Base-by-base conservation (phyloP, 2,329 filamentous ascomycete species). In the Emergomyces pasteurianus region DNA sequence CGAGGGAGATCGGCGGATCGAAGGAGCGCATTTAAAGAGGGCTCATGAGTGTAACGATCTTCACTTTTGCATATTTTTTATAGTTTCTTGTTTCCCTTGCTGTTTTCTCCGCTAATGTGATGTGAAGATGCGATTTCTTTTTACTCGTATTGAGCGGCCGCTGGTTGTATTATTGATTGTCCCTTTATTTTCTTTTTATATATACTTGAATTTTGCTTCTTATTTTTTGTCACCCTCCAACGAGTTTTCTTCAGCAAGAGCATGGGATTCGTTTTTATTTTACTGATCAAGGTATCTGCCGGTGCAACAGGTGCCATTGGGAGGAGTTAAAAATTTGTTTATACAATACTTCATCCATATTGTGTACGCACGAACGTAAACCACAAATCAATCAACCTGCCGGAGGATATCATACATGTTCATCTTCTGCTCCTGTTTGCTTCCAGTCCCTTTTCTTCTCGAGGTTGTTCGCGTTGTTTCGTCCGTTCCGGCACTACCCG, bases 1-100 rank as follows among this genome's bases (percentile, higher is more conserved):
- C 23, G 54, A 23, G 56, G 36, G 21, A 59, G 56, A 31, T 61
- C 46, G 26, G 80, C 82, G 9, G 86, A 87, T 76, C 79, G 86
- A 73, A 81, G 82, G 70, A 89, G 86, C 63, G 80, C 88, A 65
- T 90, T 90, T 68, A 79, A 80, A 62, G 87, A 90, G 76, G 81
- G 87, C 64, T 81, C 90, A 70, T 88, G 67, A 70, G 62, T n/a
- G 50, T 58, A 28, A 38, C 26, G 57, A 34, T 52, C 14, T 46
- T 52, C 34, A 12, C 26, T 46, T 10, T 38, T 31, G 49, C 26
- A 6, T 52, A 31, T 21, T 46, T 43, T 31, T 16, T 46, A 23
- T n/a, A n/a, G n/a, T 47, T 18, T 34, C 4, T 23, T 36, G 38
- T 23, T 34, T 59, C n/a, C 18, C 10, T n/a, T 42, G 8, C n/a